Base-by-base conservation (phyloP, 192 early-diverging fungal genomes). In the Podila minutissima region DNA sequence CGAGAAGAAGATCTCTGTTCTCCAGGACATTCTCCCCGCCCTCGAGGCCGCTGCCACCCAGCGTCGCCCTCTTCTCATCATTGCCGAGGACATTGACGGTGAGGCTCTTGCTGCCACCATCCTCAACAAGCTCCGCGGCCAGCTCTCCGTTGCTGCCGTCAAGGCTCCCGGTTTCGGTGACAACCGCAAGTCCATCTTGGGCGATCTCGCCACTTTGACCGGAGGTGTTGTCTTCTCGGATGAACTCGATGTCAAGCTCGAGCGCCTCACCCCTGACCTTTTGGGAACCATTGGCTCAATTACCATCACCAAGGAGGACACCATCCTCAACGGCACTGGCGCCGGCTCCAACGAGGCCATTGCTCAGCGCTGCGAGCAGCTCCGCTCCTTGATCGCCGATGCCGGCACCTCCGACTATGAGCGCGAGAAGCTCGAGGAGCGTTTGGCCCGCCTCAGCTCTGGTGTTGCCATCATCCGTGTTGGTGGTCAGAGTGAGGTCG, bases 111-210 rank as follows among this genome's bases (percentile, higher is more conserved):
- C 98, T 66, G 97, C 98, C 37, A 98, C 97, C 87, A 97, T 99
- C 74, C 89, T 99, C 60, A 99, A 99, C 94, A 99, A 98, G 92
- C 93, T 99, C 81, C 93, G 98, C 67, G 98, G 97, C 35, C 97
- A 99, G 86, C 85, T 99, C 74, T 94, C 95, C 85, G 97, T 99
- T 49, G 93, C 91, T 76, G 94, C 94, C 58, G 97, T 99, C 87
- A 99, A 99, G 93, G 97, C 98, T 9, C 98, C 98, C 48, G 98
- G 98, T 48, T 99, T 99, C 72, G 98, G 98, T 84, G 98, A 99
- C 86, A 99, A 99, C 94, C 95, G 98, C 86, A 99, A 99, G 91
- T 94, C 95, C 46, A 99, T 97, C 66, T 89, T 99, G 59, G 95
- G 96, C 62, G 98, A 99, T 86, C 90, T 99, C 72, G 98, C 95